Evolutionary conservation across 2,329 filamentous ascomycete genomes (phyloP).

Genomic region (Claviceps humidiphila): DNA sequence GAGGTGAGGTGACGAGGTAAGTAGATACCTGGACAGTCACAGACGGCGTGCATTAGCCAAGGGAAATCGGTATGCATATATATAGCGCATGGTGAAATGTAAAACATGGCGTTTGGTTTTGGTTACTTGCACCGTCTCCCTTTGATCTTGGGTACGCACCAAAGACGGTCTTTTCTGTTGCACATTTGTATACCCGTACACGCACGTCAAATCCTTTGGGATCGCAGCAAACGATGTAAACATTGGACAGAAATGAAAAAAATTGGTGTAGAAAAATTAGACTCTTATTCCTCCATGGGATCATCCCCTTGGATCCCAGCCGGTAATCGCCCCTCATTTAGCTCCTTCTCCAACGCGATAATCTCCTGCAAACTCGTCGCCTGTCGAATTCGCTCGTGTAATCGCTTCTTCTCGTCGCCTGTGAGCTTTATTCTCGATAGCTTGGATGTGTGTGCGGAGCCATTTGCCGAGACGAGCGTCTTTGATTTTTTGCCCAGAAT

Average conservation of each 20-base stretch:
- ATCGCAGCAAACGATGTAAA: background rate
- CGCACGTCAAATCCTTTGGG: too few relatives aligned
- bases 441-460: constrained; percentile 37
- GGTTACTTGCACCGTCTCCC: too few relatives aligned
- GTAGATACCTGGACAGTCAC: too few relatives aligned
- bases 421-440: constrained; percentile 73
- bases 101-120: too few relatives aligned
- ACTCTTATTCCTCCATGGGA: constrained; percentile 44
- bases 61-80: too few relatives aligned
- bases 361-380: constrained; percentile 87
- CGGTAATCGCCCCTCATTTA: constrained; percentile 80
- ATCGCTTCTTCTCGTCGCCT: constrained; percentile 70
- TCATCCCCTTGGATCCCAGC: constrained; percentile 42
- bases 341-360: constrained; percentile 74
- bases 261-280: background rate
- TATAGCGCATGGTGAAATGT: too few relatives aligned
- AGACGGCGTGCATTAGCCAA: too few relatives aligned
- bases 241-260: background rate
- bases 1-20: too few relatives aligned
- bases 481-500: constrained; percentile 78
- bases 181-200: too few relatives aligned
- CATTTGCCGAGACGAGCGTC: constrained; percentile 43
- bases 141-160: too few relatives aligned
- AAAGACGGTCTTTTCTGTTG: too few relatives aligned
- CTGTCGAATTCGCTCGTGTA: constrained; percentile 77